Base-by-base conservation (phyloP, 768 basidiomycete genomes). In the Pisolithus marmoratus region DNA sequence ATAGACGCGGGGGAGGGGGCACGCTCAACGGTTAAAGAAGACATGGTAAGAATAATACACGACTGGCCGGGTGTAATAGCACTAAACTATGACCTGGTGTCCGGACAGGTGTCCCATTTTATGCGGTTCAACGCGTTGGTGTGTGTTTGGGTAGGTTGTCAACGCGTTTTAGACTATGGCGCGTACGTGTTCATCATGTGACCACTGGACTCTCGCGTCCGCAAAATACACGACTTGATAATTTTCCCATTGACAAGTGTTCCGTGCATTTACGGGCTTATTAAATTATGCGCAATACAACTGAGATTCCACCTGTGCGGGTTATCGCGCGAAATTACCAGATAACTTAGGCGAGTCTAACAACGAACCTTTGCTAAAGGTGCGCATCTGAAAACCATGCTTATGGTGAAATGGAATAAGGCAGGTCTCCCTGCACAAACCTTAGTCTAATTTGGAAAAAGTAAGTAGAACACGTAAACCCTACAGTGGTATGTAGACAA, bases 401-500 rank as follows among this genome's bases (percentile, higher is more conserved):
- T 14, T 34, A 34, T 15, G 14, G 34, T 14, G 34, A 34, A 34
- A 34, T 34, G 15, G 34, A 34, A 34, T 34, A 34, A 34, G 12
- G 34, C 5, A 34, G 29, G 29, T 31, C 29, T 9, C 29, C 29
- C 5, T 31, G 2, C 29, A 31, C 9, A 11, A 11, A 2, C 29
- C 29, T 31, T 31, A 31, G 14, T 34, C 34, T 15, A 42, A 38
- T 37, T 23, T 34, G 24, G 24, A 17, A 15, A 27, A 56, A 43
- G 23, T 40, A 36, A 40, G 26, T 40, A 36, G 47, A 56, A 54
- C 60, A 67, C 57, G 60, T 43, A 67, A 67, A 66, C 68, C 68
- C 62, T 15, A 66, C 37, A 54, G 23, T 31, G 58, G n/a, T 64
- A 52, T 53, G 29, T 44, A 9, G 38, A 47, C 38, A 56, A 53